Evolutionary conservation across 768 basidiomycete species (phyloP), one percentile per base, ranked within the genome.

Genomic region (Phaffia tasmanica): DNA sequence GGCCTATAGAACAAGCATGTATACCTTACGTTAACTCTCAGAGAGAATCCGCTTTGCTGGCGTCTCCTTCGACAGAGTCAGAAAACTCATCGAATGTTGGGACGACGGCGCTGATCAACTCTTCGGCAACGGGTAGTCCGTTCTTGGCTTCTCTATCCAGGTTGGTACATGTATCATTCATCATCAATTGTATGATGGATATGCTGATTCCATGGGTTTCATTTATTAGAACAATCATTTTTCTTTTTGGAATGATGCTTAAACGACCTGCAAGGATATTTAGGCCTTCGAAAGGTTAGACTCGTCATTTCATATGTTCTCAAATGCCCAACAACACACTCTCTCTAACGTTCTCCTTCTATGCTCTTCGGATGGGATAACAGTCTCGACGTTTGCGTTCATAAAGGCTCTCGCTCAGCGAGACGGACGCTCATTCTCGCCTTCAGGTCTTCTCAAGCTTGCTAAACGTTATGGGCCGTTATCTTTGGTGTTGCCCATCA

Each of bases 341-440:
- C 35, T 42, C 35, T 5, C 11, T 11, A 42, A 42, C 35, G 11
- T 42, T 11, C 4, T 5, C 35, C 35, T 42, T 42, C 6, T 42
- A 11, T 11, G 11, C 35, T 42, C 35, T 42, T 42, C 35, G 35
- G 35, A 42, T 46, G n/a, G 16, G n/a, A 6, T 1, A 18, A 8
- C 65, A 67, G 66, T 67, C 46, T 67, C 66, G 11, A 62, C 66
- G 19, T 62, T 67, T 27, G 55, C 66, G 18, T 67, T 67, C 30
- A 46, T 67, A 16, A 51, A 54, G 15, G 66, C 66, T 18, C 61
- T 67, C 23, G 66, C 66, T 30, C 19, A 48, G 29, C 66, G 66
- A 21, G 66, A 67, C 18, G 60, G 60, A n/a, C 54, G 54, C 0
- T 57, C 61, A 2, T 57, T 67, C 30, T 21, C 23, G 5, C 66